Evolutionary conservation across 148 eudicot species (phyloP).

Genomic region (Rhododendron williamsianum): DNA sequence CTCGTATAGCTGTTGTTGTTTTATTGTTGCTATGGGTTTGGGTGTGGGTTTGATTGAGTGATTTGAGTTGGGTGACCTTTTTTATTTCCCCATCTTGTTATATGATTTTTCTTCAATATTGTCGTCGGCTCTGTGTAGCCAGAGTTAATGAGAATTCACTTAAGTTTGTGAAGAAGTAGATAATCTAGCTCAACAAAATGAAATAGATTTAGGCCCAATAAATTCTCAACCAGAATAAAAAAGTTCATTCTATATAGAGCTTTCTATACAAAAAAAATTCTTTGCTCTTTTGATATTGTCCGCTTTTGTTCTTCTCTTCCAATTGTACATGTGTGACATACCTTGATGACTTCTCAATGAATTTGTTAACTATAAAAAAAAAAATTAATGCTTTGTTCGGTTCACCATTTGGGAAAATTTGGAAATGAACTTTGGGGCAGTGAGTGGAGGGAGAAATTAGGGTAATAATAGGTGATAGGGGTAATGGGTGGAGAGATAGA

Average conservation of each 20-base stretch:
- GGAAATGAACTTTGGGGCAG: too few relatives aligned
- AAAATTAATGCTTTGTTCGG: too few relatives aligned
- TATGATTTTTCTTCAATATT: too few relatives aligned
- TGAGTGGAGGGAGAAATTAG: too few relatives aligned
- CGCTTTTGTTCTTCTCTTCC: background rate
- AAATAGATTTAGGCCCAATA: background rate
- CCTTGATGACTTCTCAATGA: background rate
- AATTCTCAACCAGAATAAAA: background rate
- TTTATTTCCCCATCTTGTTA: background rate
- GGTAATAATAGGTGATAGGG: too few relatives aligned
- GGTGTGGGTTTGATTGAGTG: background rate
- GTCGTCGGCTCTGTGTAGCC: too few relatives aligned
- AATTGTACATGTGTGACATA: background rate
- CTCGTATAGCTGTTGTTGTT: background rate
- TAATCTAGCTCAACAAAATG: background rate
- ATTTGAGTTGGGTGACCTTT: background rate
- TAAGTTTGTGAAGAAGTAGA: background rate
- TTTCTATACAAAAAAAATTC: too few relatives aligned
- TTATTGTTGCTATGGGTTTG: background rate
- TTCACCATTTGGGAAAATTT: too few relatives aligned
- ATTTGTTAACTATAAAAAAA: too few relatives aligned
- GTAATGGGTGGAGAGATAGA: too few relatives aligned
- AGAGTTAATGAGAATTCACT: too few relatives aligned
- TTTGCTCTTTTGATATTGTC: background rate
- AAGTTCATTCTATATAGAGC: background rate